Percentiles rank a stretch among this genome's conserved stretches.
Evolutionary conservation across 2,329 filamentous ascomycete species (phyloP).

Genomic region (Pleomassaria siparia): DNA sequence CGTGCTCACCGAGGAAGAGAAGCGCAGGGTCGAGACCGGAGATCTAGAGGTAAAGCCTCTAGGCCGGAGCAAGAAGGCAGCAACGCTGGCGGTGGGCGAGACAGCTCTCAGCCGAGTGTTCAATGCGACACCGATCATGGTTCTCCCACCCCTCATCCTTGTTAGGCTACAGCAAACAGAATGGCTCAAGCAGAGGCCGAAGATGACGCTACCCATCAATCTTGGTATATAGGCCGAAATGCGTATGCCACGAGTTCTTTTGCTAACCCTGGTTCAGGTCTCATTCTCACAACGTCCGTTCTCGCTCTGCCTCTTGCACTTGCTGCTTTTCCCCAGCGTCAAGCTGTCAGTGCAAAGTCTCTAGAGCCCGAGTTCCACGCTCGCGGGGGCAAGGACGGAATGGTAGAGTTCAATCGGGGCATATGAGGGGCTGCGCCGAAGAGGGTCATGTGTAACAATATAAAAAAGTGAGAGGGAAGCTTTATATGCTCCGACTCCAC

Average conservation of each 20-base stretch:
- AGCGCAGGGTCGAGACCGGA: slow-evolving; percentile 64
- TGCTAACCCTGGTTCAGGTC: slow-evolving; percentile 39
- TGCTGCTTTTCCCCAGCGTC: slow-evolving; percentile 88
- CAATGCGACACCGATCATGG: slow-evolving; percentile 97
- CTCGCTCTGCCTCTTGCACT: slow-evolving; percentile 87
- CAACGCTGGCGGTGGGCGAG: slow-evolving; percentile 85
- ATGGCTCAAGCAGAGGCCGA: slow-evolving; percentile 78
- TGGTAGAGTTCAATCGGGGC: slow-evolving; percentile 96
- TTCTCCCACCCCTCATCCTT: slow-evolving; percentile 83
- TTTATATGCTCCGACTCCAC: not conserved
- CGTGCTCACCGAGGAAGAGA: slow-evolving; percentile 71
- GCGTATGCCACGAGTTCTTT: not conserved
- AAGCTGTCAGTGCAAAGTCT: slow-evolving; percentile 72
- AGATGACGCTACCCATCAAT: slow-evolving; percentile 79
- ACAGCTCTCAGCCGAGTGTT: slow-evolving; percentile 89
- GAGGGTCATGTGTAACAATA: not conserved
- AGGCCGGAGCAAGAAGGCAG: slow-evolving; percentile 85
- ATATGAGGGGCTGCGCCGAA: slow-evolving; percentile 58
- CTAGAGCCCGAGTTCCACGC: slow-evolving; percentile 87
- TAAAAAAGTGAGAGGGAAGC: not conserved
- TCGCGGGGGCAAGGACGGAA: slow-evolving; percentile 72
- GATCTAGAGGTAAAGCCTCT: slow-evolving; percentile 64
- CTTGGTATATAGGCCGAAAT: slow-evolving; percentile 58
- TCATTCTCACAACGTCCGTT: slow-evolving; percentile 85
- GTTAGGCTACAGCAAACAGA: slow-evolving; percentile 80